A percentile compares a stretch with the other conserved stretches of the same genome.
These are phyloP conservation scores for Kockovaella imperatae DNA, from an alignment of 768 basidiomycete genomes.

Conservation along the genomic window DNA sequence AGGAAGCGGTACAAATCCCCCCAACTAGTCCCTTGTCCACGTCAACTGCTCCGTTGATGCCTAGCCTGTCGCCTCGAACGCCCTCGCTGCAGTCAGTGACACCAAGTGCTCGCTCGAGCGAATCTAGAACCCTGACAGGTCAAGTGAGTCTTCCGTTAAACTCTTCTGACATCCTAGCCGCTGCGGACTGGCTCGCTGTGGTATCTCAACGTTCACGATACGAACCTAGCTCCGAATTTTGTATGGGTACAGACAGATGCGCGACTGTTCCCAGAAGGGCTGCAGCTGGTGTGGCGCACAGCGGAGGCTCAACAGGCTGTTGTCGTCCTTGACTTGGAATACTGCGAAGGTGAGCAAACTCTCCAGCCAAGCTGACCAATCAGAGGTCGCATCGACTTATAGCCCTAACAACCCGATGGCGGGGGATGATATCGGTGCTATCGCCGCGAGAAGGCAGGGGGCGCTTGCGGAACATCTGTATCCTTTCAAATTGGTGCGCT, in stretches of 20 bases:
- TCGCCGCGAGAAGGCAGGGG: conserved; percentile 56
- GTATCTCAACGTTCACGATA: conserved; percentile 89
- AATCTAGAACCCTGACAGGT: conserved; percentile 10
- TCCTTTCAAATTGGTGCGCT: conserved; percentile 66
- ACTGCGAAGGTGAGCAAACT: conserved; percentile 51
- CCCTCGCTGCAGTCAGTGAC: neutral
- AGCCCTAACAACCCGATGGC: conserved; percentile 74
- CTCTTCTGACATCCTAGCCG: conserved; percentile 51
- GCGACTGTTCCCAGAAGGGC: conserved; percentile 64
- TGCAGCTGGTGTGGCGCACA: conserved; percentile 79
- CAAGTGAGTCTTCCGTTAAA: conserved; percentile 11
- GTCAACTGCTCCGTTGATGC: neutral
- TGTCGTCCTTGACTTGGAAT: conserved; percentile 75
- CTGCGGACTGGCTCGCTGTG: conserved; percentile 75
- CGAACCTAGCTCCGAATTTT: conserved; percentile 52
- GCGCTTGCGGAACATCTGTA: conserved; percentile 61
- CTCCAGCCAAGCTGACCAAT: neutral
- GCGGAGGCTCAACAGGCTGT: conserved; percentile 74
- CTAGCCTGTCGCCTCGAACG: neutral
- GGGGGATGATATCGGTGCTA: conserved; percentile 75
- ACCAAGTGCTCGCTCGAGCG: conserved; percentile 1
- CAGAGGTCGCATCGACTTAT: conserved; percentile 72
- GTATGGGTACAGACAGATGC: conserved; percentile 72
- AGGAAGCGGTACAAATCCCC: neutral
- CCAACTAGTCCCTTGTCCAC: neutral